Evolutionary conservation across 495 filamentous ascomycete species (phyloP), one percentile per base, ranked within the genome.

Genomic region (Corynascus novoguineensis): DNA sequence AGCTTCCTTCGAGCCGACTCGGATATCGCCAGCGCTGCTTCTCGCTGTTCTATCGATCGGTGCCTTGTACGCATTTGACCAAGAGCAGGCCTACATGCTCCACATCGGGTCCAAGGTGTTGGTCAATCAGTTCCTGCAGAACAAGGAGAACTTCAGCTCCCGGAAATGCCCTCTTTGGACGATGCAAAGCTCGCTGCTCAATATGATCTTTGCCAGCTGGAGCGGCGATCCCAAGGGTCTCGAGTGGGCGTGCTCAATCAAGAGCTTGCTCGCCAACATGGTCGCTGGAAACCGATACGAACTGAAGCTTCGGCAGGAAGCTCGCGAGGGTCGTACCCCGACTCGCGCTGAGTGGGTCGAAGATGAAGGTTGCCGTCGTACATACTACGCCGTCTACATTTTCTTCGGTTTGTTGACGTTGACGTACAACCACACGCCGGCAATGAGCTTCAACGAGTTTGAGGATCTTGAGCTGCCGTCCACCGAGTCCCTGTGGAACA

Each of bases 151-250:
- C 73, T 97, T 97, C 72, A 95, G 90, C 78, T 97, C 93, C n/a
- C 83, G 91, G 52, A 97, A 96, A 70, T 98, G 93, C 66, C 93
- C 93, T 7, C 74, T 98, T 28, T 97, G 92, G 91, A 89, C 90
- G 35, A 97, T 97, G 88, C 93, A 97, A 68, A 88, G 88, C 69
- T 90, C 90, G 14, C 77, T 98, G 49, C 77, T 98, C 45, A 98
- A 98, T 78, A 97, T 97, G 93, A 87, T 95, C 62, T 97, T 98
- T 71, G 93, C 95, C 35, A 97, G 92, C 78, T 98, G 93, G 93
- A 97, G 95, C 68, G 93, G 93, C 59, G 93, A 97, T 68, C 83
- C 93, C 14, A 97, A 97, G 73, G 95, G 95, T 22, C 80, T 98
- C 7, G 93, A 98, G 71, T 98, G 92, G 92, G 92, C 93, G 22